Evolutionary conservation across 345 rosid species (phyloP).

Genomic region (Brassica carinata): DNA sequence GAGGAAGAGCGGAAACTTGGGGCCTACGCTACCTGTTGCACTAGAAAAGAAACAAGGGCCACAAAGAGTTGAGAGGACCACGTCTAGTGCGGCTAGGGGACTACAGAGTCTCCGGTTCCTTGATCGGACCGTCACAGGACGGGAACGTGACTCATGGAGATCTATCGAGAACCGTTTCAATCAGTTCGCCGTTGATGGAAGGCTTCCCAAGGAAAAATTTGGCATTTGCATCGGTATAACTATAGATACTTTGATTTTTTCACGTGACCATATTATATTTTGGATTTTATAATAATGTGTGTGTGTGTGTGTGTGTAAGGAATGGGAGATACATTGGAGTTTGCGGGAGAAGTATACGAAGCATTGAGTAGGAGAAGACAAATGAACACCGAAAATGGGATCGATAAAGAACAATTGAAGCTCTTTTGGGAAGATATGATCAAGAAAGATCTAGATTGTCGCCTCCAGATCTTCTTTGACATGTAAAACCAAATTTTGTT

Average conservation of each 20-base stretch:
- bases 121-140: conserved; percentile 67
- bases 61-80: conserved; percentile 49
- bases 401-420: conserved; percentile 59
- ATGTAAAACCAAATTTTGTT: conserved; percentile 52
- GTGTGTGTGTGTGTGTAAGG: conserved; percentile 42
- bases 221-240: conserved; percentile 71
- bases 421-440: conserved; percentile 89
- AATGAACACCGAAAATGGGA: conserved; percentile 54
- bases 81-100: conserved; percentile 67
- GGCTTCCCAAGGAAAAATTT: conserved; percentile 62
- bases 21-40: conserved; percentile 7
- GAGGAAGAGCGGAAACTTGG: conserved; percentile 36
- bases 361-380: conserved; percentile 71
- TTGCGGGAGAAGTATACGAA: conserved; percentile 67
- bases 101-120: conserved; percentile 81
- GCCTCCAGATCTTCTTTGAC: conserved; percentile 91
- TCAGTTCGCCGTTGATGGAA: conserved; percentile 61
- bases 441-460: conserved; percentile 65
- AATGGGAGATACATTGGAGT: conserved; percentile 85
- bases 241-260: neutral
- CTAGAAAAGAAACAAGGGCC: neutral
- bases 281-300: neutral
- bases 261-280: neutral
- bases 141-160: conserved; percentile 79
- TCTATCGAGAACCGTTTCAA: conserved; percentile 70